Evolutionary conservation across 352 stramenopile species (phyloP), one percentile per base, ranked within the genome.

Genomic region (Elongisporangium undulatum): DNA sequence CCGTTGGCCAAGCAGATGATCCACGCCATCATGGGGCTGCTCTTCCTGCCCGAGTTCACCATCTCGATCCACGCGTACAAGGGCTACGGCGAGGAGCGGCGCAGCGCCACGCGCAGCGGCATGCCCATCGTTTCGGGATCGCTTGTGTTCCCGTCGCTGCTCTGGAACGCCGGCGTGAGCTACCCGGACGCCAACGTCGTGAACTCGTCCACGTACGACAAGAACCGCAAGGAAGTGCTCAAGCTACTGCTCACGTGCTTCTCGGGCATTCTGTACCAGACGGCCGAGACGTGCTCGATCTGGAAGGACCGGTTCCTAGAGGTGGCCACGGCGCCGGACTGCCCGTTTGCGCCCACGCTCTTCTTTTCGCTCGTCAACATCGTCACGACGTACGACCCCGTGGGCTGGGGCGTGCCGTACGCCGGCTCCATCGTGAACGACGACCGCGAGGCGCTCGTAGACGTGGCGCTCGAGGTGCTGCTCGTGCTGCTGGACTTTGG

Each of bases 281-380:
- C 89, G 3, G 87, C 96, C 0, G 86, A 92, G 71, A 90, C 89
- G 45, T 98, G 96, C 71, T 97, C 92, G 61, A 76, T 90, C 26
- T 94, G 95, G 68, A 82, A 89, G 8, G 95, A 96, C 59, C 79
- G 89, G 10, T 98, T 97, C 78, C 68, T 99, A 24, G 82, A 87
- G 12, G 90, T 97, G 19, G 95, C 92, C 0, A 96, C 91, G 2
- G 87, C 87, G 2, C 68, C 70, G 0, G 89, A 98, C 64, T 97
- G 93, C 21, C 94, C 91, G 9, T 98, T 98, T 75, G 89, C 90
- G 6, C 82, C 91, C 3, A 98, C 94, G 54, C 75, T 99, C 5
- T 99, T 99, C 63, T 98, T 97, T 70, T 98, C 92, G 51, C 72
- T 99, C 15, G 60, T 99, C 54, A 99, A 99, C 61, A 96, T 95